Conservation (phyloP, 108 stramenopile species). For the Conticribra guillardii region DNA sequence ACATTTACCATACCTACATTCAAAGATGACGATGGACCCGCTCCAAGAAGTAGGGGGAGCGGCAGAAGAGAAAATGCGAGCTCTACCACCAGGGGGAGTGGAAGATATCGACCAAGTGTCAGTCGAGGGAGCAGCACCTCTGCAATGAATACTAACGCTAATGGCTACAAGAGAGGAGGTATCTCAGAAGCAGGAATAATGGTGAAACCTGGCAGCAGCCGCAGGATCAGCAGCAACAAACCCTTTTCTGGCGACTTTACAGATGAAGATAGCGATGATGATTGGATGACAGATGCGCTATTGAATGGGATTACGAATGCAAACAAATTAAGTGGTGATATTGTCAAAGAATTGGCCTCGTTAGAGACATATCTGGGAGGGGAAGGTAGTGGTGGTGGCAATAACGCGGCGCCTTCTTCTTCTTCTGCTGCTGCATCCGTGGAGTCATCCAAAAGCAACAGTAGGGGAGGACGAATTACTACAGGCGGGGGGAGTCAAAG, state of each 20-base stretch:
- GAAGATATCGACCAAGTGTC: neutral
- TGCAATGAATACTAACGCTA: neutral
- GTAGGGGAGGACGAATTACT: too few relatives aligned
- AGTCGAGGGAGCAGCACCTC: neutral
- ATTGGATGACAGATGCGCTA: slow-evolving; percentile 35
- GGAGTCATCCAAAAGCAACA: too few relatives aligned
- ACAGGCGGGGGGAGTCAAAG: too few relatives aligned
- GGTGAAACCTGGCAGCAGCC: neutral
- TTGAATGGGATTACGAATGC: slow-evolving; percentile 19
- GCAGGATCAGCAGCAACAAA: neutral
- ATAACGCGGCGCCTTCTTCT: neutral
- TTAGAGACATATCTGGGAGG: neutral
- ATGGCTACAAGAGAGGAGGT: neutral
- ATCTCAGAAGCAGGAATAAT: neutral
- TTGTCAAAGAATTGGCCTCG: neutral
- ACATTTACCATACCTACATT: slow-evolving; percentile 26
- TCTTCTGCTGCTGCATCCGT: too few relatives aligned
- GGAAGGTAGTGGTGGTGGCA: neutral
- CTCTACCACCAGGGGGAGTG: neutral
- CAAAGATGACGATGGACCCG: slow-evolving; percentile 4
- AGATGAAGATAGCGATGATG: slow-evolving; percentile 15
- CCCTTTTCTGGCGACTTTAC: neutral
- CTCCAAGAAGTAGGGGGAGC: neutral
- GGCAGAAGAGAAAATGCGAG: neutral
- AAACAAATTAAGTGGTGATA: slow-evolving; percentile 1